Base-by-base conservation (phyloP, 805 yeast species). In the Yueomyces sinensis region DNA sequence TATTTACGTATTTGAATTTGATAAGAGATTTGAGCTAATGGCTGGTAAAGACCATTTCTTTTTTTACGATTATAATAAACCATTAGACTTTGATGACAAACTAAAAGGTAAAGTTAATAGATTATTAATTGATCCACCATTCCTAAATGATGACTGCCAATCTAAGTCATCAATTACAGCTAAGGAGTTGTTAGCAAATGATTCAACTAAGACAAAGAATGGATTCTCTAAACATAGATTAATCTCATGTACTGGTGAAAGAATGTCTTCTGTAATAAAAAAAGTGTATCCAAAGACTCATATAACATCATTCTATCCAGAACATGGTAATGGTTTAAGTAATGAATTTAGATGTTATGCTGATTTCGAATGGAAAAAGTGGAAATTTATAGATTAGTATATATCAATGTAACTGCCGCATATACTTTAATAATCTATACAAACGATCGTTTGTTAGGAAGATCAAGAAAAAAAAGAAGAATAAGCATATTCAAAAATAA, bases 271-370 rank as follows among this genome's bases (percentile, higher is more conserved):
- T 3, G 56, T 79, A n/a, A 72, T 84, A 25, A 50, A 60, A 24
- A 59, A 66, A 32, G 68, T 68, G 14, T 84, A 83, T 47, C 82
- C 84, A 4, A 81, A 68, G 30, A 65, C 78, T 1, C 47, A 59
- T 17, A 65, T 75, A 34, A 86, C 95, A 0, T 61, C 66, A 25
- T 86, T 80, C 52, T 51, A 58, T 29, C 95, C 95, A 1, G 79
- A 77, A 43, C 95, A 86, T 49, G 76, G 75, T 37, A 81, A 82
- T 47, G 94, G 94, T 0, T 64, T 86, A 40, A 77, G 87, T 49
- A 86, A 86, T 51, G 95, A 86, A 56, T 86, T 82, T 56, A 63
- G 82, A 46, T 84, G 95, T 46, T 86, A 82, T 50, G 83, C 95
- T 1, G 68, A 74, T 27, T 82, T 70, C 45, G 91, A 80, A 51